Evolutionary conservation across 2,329 filamentous ascomycete species (phyloP), one percentile per base, ranked within the genome.

Genomic region (Alternaria solani): DNA sequence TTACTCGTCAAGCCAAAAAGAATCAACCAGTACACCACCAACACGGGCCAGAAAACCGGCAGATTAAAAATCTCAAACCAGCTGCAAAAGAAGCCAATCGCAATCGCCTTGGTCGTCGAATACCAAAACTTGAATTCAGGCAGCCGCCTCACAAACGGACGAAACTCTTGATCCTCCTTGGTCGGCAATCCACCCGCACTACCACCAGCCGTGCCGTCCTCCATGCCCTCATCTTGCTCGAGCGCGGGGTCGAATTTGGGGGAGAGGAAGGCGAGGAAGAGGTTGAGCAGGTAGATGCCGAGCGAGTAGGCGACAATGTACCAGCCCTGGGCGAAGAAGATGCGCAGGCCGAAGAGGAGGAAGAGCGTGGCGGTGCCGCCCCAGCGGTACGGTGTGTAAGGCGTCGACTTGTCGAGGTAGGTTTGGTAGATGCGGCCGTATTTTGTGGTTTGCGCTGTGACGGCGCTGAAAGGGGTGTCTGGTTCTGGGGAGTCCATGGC

Each of bases 81-180:
- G 71, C 89, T 93, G 87, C 94, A 97, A 65, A 89, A 68, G 79
- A 98, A 97, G 38, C 87, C 89, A 74, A 98, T 92, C 67, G 84
- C 77, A 72, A 98, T 87, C 56, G 94, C 94, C 75, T 93, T 88
- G 57, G 94, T 98, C 55, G 94, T 93, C 74, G 92, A 91, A 83
- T 97, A 93, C 95, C 95, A 99, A 85, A 99, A 99, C 87, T 99
- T 99, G 87, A 99, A 99, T 82, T 99, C 95, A 57, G 95, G 95
- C 25, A 99, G 88, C 62, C 95, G 88, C 75, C 95, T 89, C 78
- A 99, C 97, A 77, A 99, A 99, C 4, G 95, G 95, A 66, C 93
- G 89, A 85, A 99, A 99, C 83, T 99, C 95, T 76, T 99, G 94
- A 76, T 98, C 94, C 72, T 93, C 89, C 83, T 97, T 97, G 59